phyloP scores from a whole-genome alignment of 1,284 basidiomycete genomes.

The Anthracocystis panici-leucophaei region DNA sequence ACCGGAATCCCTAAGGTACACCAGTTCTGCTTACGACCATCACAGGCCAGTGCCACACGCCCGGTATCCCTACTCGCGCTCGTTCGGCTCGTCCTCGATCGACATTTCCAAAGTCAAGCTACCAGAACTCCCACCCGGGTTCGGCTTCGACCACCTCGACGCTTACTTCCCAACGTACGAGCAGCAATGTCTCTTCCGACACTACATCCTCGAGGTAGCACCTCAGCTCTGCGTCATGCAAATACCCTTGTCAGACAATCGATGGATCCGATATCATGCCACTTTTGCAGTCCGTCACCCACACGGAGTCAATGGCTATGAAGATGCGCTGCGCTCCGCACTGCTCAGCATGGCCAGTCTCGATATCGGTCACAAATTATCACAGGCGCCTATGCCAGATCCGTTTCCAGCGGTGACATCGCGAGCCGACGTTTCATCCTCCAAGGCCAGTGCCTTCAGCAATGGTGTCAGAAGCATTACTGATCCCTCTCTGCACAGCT shows the following conservation, averaged over 20 bases:
- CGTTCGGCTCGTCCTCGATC: constrained; percentile 23
- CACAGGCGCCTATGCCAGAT: constrained; percentile 36
- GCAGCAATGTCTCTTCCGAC: constrained; percentile 45
- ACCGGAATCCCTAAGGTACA: background rate
- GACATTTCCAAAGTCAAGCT: constrained; percentile 41
- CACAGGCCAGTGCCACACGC: constrained; percentile 19
- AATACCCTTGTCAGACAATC: constrained; percentile 41
- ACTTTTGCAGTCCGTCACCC: constrained; percentile 37
- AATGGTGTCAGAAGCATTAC: background rate
- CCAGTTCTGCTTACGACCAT: constrained; percentile 23
- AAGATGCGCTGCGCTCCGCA: constrained; percentile 43
- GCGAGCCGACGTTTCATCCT: constrained; percentile 11
- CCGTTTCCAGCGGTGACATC: constrained; percentile 18
- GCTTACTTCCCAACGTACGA: constrained; percentile 44
- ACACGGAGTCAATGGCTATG: constrained; percentile 37
- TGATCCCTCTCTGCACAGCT: constrained; percentile 8
- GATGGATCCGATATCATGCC: constrained; percentile 46
- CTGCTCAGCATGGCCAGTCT: constrained; percentile 46
- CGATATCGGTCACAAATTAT: constrained; percentile 44
- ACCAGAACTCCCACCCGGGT: constrained; percentile 33
- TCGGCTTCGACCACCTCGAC: constrained; percentile 46
- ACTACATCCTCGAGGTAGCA: constrained; percentile 46
- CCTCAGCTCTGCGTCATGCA: constrained; percentile 39
- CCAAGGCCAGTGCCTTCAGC: constrained; percentile 7
- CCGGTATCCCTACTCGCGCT: background rate